Base-by-base conservation (phyloP, 2,329 filamentous ascomycete species). In the Microdochium paspali region DNA sequence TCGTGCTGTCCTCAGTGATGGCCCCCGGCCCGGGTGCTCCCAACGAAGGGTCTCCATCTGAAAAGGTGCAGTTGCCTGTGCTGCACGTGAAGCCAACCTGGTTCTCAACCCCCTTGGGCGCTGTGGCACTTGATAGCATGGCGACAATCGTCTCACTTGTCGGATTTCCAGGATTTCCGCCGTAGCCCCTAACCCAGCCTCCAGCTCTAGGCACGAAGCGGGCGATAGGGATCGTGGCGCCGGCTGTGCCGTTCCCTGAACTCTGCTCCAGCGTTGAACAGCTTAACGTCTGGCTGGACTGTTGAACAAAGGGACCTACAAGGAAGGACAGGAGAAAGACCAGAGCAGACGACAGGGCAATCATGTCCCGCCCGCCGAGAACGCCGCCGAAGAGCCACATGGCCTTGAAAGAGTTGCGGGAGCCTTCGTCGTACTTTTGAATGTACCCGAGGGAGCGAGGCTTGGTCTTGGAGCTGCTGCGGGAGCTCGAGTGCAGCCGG, bases 31-130 rank as follows among this genome's bases (percentile, higher is more conserved):
- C 26, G 13, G 26, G 7, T 7, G 7, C 26, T 28, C 7, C 26
- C n/a, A 32, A 12, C 12, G 12, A 13, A 12, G 46, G 40, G 24
- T 47, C 46, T 24, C 20, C 35, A 20, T 44, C 4, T 10, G 24
- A 12, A 15, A 47, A 47, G 7, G 46, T 47, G 40, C 46, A 47
- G 46, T 47, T 47, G 4, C 46, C 46, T 26, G 46, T 44, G 4
- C 21, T 6, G 26, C 46, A 47, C 23, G 24, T 44, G 18, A 24
- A 21, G 26, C 26, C 24, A 18, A 44, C 26, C 24, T 28, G 39
- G 35, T 47, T 46, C 15, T 43, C 45, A 23, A 39, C 10, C 10
- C 31, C 35, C 35, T 21, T 40, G 3, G 39, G 32, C 35, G 10
- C n/a, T 18, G 45, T 26, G 7, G 39, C 24, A 15, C 30, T 32